Conservation (phyloP, 805 yeast genomes). For the Yarrowia osloensis region DNA sequence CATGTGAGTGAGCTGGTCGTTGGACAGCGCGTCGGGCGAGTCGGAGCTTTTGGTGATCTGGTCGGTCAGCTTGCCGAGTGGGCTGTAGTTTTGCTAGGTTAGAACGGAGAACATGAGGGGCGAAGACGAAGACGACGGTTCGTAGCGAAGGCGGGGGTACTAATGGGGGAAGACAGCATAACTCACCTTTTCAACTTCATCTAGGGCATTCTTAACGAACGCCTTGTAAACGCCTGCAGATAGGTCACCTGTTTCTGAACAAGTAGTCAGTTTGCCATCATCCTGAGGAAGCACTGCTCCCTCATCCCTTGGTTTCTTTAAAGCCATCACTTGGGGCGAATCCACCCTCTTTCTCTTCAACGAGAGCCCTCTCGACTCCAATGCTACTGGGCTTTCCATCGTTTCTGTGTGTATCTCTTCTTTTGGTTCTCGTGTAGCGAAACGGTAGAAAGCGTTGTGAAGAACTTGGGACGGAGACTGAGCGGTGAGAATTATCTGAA, state of each 20-base stretch:
- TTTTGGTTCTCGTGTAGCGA: neutral
- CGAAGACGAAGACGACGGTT: neutral
- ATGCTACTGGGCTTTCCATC: constrained; percentile 30
- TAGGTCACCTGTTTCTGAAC: constrained; percentile 3
- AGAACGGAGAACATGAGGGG: neutral
- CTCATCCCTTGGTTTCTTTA: constrained; percentile 27
- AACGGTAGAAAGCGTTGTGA: constrained; percentile 12
- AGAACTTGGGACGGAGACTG: neutral
- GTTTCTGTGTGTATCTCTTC: neutral
- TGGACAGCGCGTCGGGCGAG: constrained; percentile 57
- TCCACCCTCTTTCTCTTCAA: constrained; percentile 28
- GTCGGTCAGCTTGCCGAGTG: constrained; percentile 59
- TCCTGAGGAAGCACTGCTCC: constrained; percentile 13
- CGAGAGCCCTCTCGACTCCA: constrained; percentile 30
- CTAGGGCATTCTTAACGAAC: constrained; percentile 67
- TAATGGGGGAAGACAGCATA: neutral
- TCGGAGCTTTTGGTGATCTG: constrained; percentile 57
- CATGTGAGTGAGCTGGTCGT: constrained; percentile 55
- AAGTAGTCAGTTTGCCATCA: constrained; percentile 1
- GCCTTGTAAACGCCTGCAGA: constrained; percentile 38
- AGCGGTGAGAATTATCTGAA: neutral
- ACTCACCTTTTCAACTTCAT: constrained; percentile 61
- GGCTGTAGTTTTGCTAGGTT: constrained; percentile 51
- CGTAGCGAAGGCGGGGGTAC: neutral
- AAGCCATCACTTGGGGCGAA: constrained; percentile 24